Evolutionary conservation across 345 rosid genomes (phyloP), one percentile per base, ranked within the genome.

Genomic region (Brassica nigra): DNA sequence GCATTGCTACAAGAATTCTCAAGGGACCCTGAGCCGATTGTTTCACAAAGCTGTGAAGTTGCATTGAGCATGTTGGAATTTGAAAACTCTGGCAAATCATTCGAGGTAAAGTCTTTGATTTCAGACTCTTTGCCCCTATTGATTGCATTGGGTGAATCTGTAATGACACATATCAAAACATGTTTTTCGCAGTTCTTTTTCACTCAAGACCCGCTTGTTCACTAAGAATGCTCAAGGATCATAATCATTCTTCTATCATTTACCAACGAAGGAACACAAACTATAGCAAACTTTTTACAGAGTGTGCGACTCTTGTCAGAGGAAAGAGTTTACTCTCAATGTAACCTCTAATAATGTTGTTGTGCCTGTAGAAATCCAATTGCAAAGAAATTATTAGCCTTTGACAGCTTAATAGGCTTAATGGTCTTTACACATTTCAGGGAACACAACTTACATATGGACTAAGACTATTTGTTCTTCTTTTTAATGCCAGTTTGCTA

Each of bases 31-130:
- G 97, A 95, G 84, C 95, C 91, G 61, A 82, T 95, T 57, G 99
- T 93, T 61, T 89, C 97, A 20, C 93, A 95, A 79, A 95, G 99
- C 85, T 93, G 98, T 83, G 92, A 93, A 89, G 97, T 95, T 68
- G 97, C 99, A 69, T 86, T 93, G 66, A 93, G 91, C 79, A 93
- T 95, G 93, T 78, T 95, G 83, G 99, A 95, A 79, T 89, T 80
- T 66, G 98, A 95, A 85, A 91, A 85, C 80, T 84, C 88, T 0
- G 98, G 97, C 55, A 95, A 90, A 86, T 91, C 97, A 9, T 93
- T 95, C 16, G 97, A 95, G 99, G 98, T 89, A 85, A 57, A 61
- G 16, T 14, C 65, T 64, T 65, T 70, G 34, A 70, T 71, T 59
- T 57, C 65, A 76, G 23, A 9, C 69, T 71, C 74, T 20, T 0